A percentile compares a stretch with the other conserved stretches of the same genome.
Evolutionary conservation across 345 rosid genomes (phyloP).

Genomic region (Bretschneidera sinensis): DNA sequence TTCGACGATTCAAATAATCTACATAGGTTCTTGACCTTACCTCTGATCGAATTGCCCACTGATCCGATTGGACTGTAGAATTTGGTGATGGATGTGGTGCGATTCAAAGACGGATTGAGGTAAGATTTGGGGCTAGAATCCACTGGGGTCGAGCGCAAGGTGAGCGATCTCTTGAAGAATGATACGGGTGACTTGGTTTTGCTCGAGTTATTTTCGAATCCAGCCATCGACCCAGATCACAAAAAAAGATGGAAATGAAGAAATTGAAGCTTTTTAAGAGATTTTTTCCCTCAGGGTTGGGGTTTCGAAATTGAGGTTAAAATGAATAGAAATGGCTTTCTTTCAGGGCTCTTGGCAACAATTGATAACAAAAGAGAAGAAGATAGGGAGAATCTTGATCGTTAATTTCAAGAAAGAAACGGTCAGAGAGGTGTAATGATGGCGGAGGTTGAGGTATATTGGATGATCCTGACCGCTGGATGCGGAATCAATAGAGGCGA

Average conservation of each 20-base stretch:
- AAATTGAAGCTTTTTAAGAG: slow-evolving; percentile 5
- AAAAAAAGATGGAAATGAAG: slow-evolving; percentile 5
- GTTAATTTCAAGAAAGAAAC: too few species aligned
- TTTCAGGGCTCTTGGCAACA: too few species aligned
- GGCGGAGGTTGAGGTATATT: too few species aligned
- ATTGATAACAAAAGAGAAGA: too few species aligned
- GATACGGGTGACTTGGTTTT: slow-evolving; percentile 28
- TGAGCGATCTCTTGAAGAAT: slow-evolving; percentile 51
- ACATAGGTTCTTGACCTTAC: slow-evolving; percentile 68
- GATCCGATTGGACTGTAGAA: slow-evolving; percentile 52
- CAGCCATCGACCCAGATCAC: slow-evolving; percentile 42
- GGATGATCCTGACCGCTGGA: too few species aligned
- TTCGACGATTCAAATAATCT: slow-evolving; percentile 48
- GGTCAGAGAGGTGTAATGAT: too few species aligned
- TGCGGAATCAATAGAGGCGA: too few species aligned
- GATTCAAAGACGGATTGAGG: slow-evolving; percentile 43
- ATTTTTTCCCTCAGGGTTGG: too few species aligned
- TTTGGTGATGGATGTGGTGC: slow-evolving; percentile 46
- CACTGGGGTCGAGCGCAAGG: slow-evolving; percentile 29
- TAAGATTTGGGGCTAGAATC: slow-evolving; percentile 33
- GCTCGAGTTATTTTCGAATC: slow-evolving; percentile 28
- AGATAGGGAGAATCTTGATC: too few species aligned
- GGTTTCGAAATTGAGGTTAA: too few species aligned
- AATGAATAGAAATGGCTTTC: too few species aligned
- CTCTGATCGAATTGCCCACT: slow-evolving; percentile 41